phyloP scores from a whole-genome alignment of 2,329 filamentous ascomycete genomes.

The Ophiognomonia clavigignenti-juglandacearum region DNA sequence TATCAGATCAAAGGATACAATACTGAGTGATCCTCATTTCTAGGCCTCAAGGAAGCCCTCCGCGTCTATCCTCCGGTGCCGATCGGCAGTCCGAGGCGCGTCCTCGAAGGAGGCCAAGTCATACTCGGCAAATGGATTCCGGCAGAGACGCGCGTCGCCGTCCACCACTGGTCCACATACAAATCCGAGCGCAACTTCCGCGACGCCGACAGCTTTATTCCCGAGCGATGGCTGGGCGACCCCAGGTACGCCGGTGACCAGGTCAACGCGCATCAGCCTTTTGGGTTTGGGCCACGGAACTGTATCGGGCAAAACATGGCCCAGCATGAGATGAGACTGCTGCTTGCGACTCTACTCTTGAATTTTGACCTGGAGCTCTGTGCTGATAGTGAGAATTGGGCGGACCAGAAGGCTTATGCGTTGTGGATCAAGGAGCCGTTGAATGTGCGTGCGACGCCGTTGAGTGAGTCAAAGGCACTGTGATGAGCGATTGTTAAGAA shows the following conservation, averaged over 20 bases:
- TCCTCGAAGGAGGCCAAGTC: constrained; percentile 21
- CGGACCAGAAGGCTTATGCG: not conserved
- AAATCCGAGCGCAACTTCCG: not conserved
- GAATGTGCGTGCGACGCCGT: constrained; percentile 1
- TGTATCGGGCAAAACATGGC: constrained; percentile 5
- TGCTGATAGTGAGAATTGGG: constrained; percentile 1
- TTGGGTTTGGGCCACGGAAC: not conserved
- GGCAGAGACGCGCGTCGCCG: not conserved
- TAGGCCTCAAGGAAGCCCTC: constrained; percentile 20
- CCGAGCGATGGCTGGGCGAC: constrained; percentile 2
- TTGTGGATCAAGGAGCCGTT: constrained; percentile 5
- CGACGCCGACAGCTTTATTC: constrained; percentile 1
- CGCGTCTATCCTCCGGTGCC: constrained; percentile 22
- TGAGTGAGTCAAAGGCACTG: no score
- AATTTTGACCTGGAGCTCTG: constrained; percentile 6
- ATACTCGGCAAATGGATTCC: constrained; percentile 1
- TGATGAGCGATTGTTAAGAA: no score
- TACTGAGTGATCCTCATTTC: not conserved
- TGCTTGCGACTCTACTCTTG: not conserved
- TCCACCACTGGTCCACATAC: constrained; percentile 3
- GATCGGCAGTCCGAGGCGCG: constrained; percentile 17
- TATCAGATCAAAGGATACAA: not conserved
- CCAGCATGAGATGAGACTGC: constrained; percentile 3
- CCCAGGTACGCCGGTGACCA: not conserved
- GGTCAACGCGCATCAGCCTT: not conserved